Evolutionary conservation across 495 filamentous ascomycete species (phyloP), one percentile per base, ranked within the genome.

Genomic region (Talaromyces proteolyticus): DNA sequence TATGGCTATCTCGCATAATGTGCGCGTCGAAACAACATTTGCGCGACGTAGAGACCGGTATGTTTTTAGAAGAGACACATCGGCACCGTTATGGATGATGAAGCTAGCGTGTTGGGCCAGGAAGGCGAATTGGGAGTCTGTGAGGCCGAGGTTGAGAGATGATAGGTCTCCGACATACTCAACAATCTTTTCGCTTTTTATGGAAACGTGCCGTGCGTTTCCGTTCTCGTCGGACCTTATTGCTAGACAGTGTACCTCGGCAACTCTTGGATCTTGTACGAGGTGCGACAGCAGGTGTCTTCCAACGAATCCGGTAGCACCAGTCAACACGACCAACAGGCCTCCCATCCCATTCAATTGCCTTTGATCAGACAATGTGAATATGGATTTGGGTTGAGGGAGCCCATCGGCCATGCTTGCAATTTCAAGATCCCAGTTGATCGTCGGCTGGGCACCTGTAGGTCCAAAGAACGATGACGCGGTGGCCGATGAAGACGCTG

Each of bases 301-400:
- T 6, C 66, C 67, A 19, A 71, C 50, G 47, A 63, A 68, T 3
- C 69, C 63, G 0, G 68, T 66, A 6, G 63, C 59, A 0, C 67
- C 67, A 5, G 67, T 68, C 6, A 68, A 51, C 3, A 67, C 41
- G 10, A 71, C 57, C 6, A 25, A 14, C 8, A 36, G 24, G 23
- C 25, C 44, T 0, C 4, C 19, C 8, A 25, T 26, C n/a, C 0
- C 11, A 2, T 37, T 47, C 2, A 22, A 44, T 3, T 4, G 23
- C 16, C 1, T 12, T 21, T 46, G 17, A 20, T 18, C 14, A 24
- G 21, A 2, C 10, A 6, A 34, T 20, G 17, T 0, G 24, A 34
- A 7, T 29, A 29, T 37, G 11, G 40, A 16, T 3, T 2, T n/a
- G n/a, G n/a, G n/a, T n/a, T n/a, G n/a, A 42, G 16, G 18, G 3